These are phyloP conservation scores for Williopsis jadinii DNA, from an alignment of 1,139 yeast species.

Conservation along the genomic window DNA sequence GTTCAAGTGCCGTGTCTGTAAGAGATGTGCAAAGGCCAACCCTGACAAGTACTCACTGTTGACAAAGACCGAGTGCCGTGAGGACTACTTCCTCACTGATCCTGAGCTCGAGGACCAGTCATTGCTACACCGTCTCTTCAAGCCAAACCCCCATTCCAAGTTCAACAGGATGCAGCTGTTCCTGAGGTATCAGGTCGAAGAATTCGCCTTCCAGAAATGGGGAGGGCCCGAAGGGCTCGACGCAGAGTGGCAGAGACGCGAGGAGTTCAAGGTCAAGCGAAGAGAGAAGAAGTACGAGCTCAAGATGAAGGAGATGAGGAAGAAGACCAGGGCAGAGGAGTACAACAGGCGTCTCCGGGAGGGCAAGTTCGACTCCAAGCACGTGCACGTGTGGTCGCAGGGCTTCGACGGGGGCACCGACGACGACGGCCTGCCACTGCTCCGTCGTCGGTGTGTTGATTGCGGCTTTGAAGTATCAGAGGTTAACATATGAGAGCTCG, in stretches of 20 bases:
- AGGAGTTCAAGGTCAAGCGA: slow-evolving; percentile 60
- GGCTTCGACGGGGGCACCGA: slow-evolving; percentile 31
- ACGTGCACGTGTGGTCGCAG: slow-evolving; percentile 75
- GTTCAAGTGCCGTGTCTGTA: slow-evolving; percentile 73
- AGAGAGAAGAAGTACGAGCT: slow-evolving; percentile 74
- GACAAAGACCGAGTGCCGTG: slow-evolving; percentile 92
- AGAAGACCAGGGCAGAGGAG: slow-evolving; percentile 89
- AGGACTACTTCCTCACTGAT: slow-evolving; percentile 87
- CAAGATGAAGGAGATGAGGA: slow-evolving; percentile 77
- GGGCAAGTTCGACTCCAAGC: slow-evolving; percentile 39
- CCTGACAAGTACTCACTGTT: slow-evolving; percentile 88
- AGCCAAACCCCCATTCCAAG: slow-evolving; percentile 88
- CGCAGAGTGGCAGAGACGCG: slow-evolving; percentile 85
- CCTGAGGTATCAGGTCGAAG: slow-evolving; percentile 84
- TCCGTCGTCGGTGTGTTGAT: slow-evolving; percentile 58
- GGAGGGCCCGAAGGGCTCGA: slow-evolving; percentile 85
- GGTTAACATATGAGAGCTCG: slow-evolving; percentile 19
- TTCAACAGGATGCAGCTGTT: slow-evolving; percentile 91
- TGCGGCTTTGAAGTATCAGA: slow-evolving; percentile 90
- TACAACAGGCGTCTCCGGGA: slow-evolving; percentile 63
- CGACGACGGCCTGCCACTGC: slow-evolving; percentile 40
- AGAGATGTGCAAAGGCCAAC: slow-evolving; percentile 57
- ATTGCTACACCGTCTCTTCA: slow-evolving; percentile 70
- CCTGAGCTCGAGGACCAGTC: slow-evolving; percentile 75
- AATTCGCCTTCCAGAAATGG: slow-evolving; percentile 91